A percentile compares a stretch with the other conserved stretches of the same genome.
These are phyloP conservation scores for Aspergillus bertholletiae DNA, from an alignment of 495 filamentous ascomycete species.

Conservation along the genomic window DNA sequence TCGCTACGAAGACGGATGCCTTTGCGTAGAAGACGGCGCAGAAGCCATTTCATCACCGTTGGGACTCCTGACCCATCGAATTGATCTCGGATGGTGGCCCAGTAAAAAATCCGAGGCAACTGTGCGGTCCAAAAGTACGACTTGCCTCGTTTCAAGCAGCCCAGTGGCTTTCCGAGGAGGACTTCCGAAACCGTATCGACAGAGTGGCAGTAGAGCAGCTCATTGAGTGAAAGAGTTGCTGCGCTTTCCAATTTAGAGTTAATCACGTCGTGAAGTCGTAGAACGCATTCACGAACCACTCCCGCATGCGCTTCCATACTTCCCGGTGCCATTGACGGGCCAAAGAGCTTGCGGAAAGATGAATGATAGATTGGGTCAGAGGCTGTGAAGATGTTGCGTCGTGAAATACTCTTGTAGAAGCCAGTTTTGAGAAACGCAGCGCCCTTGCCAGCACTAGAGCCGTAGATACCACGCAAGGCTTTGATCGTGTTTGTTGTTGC, in stretches of 20 bases:
- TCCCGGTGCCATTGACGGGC: conserved; percentile 19
- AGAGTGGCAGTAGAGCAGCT: conserved; percentile 23
- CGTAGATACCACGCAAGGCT: conserved; percentile 24
- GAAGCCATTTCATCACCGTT: conserved; percentile 24
- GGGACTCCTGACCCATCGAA: conserved; percentile 24
- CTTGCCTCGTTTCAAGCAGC: conserved; percentile 20
- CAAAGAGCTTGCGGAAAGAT: conserved; percentile 22
- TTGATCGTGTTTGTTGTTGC: conserved; percentile 25
- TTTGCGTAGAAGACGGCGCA: conserved; percentile 22
- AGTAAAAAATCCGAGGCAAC: conserved; percentile 26
- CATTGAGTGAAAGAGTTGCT: conserved; percentile 15
- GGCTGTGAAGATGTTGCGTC: conserved; percentile 25
- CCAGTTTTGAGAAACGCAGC: conserved; percentile 19
- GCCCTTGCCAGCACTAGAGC: conserved; percentile 16
- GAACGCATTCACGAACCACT: conserved; percentile 18
- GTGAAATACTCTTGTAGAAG: conserved; percentile 25
- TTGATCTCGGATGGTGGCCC: conserved; percentile 24
- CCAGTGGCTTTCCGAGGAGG: conserved; percentile 21
- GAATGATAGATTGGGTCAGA: conserved; percentile 21
- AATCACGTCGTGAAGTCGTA: conserved; percentile 14
- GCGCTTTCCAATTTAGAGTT: conserved; percentile 7
- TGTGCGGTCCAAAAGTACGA: conserved; percentile 28
- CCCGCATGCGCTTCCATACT: conserved; percentile 18
- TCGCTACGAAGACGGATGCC: conserved; percentile 17
- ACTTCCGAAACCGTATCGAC: conserved; percentile 27